Evolutionary conservation across 257 asterid species (phyloP), one percentile per base, ranked within the genome.

Genomic region (Salvia hispanica): DNA sequence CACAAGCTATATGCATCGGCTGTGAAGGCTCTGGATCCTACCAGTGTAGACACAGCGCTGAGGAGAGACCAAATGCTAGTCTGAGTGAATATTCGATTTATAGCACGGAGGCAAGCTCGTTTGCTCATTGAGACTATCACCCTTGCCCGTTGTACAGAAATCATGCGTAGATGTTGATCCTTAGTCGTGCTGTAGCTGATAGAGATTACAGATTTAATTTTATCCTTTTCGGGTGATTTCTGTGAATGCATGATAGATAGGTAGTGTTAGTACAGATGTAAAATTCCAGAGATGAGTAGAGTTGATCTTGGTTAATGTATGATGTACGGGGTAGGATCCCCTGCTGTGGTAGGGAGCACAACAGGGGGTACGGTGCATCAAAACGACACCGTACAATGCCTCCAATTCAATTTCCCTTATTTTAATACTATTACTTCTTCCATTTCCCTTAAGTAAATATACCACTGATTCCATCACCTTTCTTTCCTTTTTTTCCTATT

Each of bases 11-110:
- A 87, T 45, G 96, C 88, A 44, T 88, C 96, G 0, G 61, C 73
- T 37, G 84, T 88, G 74, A 91, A 88, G 58, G 95, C 92, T 16
- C 82, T 88, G 73, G 96, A 88, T 77, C 90, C 87, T 3, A 80
- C 77, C 62, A 86, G 90, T 13, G 99, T 94, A 5, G 99, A 94
- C 53, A 86, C 72, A 33, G 83, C 99, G 0, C 92, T 94, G 9
- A 91, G 55, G 99, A 94, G 69, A 78, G 85, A 40, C 82, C 82
- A 13, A 86, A 86, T 46, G 86, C 82, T 50, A 79, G 95, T 74
- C 63, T 87, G 71, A 84, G 86, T 16, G 96, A 94, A 54, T n/a
- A n/a, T n/a, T n/a, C n/a, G n/a, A n/a, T n/a, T n/a, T n/a, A n/a
- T n/a, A n/a, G n/a, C n/a, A n/a, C n/a, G n/a, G n/a, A n/a, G n/a